Evolutionary conservation across 148 eudicot genomes (phyloP).

Genomic region (Rhododendron mucronatum): DNA sequence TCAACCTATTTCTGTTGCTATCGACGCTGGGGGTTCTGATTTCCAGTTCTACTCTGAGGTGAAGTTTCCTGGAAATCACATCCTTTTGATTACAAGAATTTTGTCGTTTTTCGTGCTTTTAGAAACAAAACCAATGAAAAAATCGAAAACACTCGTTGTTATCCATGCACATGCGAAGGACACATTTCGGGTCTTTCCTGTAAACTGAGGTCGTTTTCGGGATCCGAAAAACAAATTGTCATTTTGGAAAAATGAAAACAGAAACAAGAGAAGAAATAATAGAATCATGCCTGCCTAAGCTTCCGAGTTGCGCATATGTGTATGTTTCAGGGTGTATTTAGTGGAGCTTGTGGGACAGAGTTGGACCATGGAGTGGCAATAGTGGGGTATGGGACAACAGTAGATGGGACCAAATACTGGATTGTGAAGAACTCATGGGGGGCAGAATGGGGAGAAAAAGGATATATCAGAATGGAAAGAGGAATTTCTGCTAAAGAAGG

Average conservation of each 20-base stretch:
- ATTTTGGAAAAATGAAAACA: neutral
- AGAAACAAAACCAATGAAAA: neutral
- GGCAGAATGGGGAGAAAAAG: slow-evolving; percentile 67
- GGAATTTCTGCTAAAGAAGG: slow-evolving; percentile 44
- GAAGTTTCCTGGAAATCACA: neutral
- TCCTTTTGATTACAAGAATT: neutral
- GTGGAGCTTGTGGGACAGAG: slow-evolving; percentile 61
- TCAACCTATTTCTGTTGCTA: slow-evolving; percentile 80
- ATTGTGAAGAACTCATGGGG: slow-evolving; percentile 80
- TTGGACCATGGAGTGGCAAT: slow-evolving; percentile 60
- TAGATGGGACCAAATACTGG: slow-evolving; percentile 69
- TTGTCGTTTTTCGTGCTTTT: neutral
- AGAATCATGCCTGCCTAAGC: neutral
- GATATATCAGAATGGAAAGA: slow-evolving; percentile 52
- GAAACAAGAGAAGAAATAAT: neutral
- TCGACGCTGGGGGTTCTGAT: slow-evolving; percentile 71
- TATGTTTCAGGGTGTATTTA: slow-evolving; percentile 46
- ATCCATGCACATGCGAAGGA: neutral
- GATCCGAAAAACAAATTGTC: too few species aligned
- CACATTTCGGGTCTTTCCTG: neutral
- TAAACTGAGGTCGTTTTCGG: neutral
- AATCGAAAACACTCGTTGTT: neutral
- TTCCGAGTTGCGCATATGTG: neutral
- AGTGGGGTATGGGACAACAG: slow-evolving; percentile 60
- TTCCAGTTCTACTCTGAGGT: slow-evolving; percentile 87